Evolutionary conservation across 2,329 filamentous ascomycete genomes (phyloP).

Genomic region (Fusarium sp.): DNA sequence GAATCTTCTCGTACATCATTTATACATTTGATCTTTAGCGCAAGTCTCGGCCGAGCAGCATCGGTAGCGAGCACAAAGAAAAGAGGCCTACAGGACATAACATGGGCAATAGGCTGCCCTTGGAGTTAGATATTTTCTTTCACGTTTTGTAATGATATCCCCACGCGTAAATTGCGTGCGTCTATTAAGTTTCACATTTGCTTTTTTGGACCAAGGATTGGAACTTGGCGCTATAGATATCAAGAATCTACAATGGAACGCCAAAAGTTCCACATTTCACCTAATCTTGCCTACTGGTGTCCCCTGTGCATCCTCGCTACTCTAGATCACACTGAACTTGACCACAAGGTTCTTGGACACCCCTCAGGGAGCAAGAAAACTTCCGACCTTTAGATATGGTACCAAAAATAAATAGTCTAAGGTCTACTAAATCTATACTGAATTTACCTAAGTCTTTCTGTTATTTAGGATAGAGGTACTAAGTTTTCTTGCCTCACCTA

Average conservation of each 20-base stretch:
- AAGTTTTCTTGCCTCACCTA: no score
- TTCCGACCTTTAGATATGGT: no score
- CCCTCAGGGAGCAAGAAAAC: no score
- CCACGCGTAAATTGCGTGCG: constrained; percentile 31
- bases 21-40: constrained; percentile 31
- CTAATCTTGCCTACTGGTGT: background rate
- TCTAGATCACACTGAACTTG: background rate
- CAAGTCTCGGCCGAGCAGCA: constrained; percentile 25
- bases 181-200: constrained; percentile 31
- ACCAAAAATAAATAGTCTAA: no score
- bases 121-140: constrained; percentile 33
- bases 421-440: no score
- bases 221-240: constrained; percentile 22
- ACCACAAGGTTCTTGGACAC: background rate
- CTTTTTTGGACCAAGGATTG: constrained; percentile 16
- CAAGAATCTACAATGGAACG: constrained; percentile 18
- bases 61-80: constrained; percentile 30
- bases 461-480: no score
- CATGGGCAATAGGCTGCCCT: constrained; percentile 35
- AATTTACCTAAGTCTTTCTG: no score
- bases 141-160: constrained; percentile 44
- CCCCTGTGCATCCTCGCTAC: background rate
- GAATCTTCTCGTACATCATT: constrained; percentile 35
- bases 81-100: constrained; percentile 37
- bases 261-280: constrained; percentile 1